Conservation (phyloP, 2,329 filamentous ascomycete species). For the Colletotrichum nymphaeae region DNA sequence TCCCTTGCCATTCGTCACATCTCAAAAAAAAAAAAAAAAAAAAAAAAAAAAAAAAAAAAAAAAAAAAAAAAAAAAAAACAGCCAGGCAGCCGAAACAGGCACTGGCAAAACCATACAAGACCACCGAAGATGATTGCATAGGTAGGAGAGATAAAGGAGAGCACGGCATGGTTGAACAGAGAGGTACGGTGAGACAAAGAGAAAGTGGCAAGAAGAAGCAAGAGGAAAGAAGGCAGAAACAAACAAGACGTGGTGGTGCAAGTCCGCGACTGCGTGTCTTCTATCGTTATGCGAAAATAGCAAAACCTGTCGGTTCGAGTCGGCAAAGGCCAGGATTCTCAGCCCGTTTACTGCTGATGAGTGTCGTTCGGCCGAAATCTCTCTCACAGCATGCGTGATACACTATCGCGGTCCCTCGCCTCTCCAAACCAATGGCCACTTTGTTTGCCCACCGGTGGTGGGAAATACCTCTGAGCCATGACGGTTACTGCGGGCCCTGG, state of each 20-base stretch:
- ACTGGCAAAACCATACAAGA: not conserved
- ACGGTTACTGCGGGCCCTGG: not conserved
- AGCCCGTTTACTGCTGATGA: not conserved
- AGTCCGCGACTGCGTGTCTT: not conserved
- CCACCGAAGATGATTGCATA: not conserved
- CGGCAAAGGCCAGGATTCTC: not conserved
- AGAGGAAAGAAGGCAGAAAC: not conserved
- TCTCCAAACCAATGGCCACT: not conserved
- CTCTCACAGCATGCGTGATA: not conserved
- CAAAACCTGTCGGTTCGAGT: not conserved
- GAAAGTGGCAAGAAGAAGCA: not conserved
- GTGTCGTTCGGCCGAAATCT: not conserved
- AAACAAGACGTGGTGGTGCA: not conserved
- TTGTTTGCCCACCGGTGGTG: not conserved
- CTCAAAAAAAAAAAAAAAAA: too few species aligned
- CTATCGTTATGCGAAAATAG: not conserved
- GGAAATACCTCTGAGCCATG: not conserved
- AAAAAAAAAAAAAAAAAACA: too few species aligned
- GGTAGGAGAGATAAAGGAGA: not conserved
- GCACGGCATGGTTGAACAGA: not conserved
- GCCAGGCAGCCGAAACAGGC: not conserved
- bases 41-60: too few species aligned
- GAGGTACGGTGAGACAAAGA: not conserved
- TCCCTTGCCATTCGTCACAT: not conserved
- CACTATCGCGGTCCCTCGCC: not conserved